Evolutionary conservation across 2,329 filamentous ascomycete genomes (phyloP).

Genomic region (Ascochyta viciae-villosae): DNA sequence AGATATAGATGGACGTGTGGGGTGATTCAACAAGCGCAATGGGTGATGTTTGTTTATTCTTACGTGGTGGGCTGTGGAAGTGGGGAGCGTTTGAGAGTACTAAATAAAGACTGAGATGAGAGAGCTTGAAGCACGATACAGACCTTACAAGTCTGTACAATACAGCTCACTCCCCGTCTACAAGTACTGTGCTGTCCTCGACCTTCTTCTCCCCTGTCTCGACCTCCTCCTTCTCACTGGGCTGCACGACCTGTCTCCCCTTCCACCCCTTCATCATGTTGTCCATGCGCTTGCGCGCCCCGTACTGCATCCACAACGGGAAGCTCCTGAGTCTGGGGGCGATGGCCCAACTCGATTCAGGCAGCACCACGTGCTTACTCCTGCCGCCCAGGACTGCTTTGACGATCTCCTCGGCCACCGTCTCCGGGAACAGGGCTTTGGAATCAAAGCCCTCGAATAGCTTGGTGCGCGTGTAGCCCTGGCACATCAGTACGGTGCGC

Average conservation of each 20-base stretch:
- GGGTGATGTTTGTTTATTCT: no score
- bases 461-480: constrained; percentile 67
- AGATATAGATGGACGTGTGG: no score
- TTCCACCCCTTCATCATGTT: constrained; percentile 46
- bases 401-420: constrained; percentile 69
- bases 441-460: constrained; percentile 65
- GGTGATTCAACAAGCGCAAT: no score
- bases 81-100: no score
- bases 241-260: constrained; percentile 49
- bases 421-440: constrained; percentile 64
- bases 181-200: constrained; percentile 38
- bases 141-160: no score
- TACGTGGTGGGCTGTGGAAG: no score
- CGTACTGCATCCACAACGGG: constrained; percentile 70
- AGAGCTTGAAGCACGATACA: background rate
- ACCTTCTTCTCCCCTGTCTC: constrained; percentile 30
- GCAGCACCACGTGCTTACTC: constrained; percentile 65
- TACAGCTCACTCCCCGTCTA: constrained; percentile 19
- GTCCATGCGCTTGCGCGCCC: constrained; percentile 54
- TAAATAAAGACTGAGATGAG: no score
- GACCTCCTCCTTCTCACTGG: constrained; percentile 36
- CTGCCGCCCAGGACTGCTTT: constrained; percentile 64
- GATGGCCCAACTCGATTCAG: constrained; percentile 50
- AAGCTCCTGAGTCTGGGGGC: constrained; percentile 54
- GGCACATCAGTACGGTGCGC: constrained; percentile 71